Conservation (phyloP, 192 early-diverging fungal species). For the Backusella circina region DNA sequence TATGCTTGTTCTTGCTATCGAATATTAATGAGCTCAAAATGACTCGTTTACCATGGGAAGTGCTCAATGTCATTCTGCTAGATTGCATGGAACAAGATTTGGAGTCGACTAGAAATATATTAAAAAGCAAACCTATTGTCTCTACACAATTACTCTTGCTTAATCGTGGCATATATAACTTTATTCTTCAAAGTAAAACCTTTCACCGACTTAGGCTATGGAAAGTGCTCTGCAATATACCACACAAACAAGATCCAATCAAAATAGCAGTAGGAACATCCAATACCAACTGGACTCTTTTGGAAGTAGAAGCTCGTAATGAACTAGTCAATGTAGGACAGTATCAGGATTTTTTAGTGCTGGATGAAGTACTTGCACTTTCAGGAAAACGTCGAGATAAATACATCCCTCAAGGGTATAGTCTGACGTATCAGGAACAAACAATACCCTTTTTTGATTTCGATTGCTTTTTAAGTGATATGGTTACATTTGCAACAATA, state of each 20-base stretch:
- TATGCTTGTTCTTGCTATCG: too few species aligned
- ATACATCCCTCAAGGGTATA: neutral
- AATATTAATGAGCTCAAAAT: neutral
- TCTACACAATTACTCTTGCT: neutral
- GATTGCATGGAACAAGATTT: too few species aligned
- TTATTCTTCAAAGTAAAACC: neutral
- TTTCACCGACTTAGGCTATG: neutral
- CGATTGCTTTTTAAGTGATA: neutral
- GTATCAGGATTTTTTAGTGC: neutral
- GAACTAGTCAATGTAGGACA: neutral
- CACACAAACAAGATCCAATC: neutral
- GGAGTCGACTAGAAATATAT: neutral
- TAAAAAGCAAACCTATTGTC: neutral
- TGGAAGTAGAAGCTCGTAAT: conserved; percentile 1
- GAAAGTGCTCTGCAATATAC: neutral
- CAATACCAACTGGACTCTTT: neutral
- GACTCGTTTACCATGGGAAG: neutral
- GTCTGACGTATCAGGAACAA: neutral
- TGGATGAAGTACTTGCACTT: conserved; percentile 3
- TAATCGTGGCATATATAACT: neutral
- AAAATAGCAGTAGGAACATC: conserved; percentile 3
- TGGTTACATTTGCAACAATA: neutral
- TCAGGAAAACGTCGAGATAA: too few species aligned
- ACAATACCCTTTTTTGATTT: conserved; percentile 1
- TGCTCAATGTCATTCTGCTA: neutral